Percentiles rank a stretch among this genome's conserved stretches.
Conservation (phyloP, 2,329 filamentous ascomycete species). For the Zalaria sp. region DNA sequence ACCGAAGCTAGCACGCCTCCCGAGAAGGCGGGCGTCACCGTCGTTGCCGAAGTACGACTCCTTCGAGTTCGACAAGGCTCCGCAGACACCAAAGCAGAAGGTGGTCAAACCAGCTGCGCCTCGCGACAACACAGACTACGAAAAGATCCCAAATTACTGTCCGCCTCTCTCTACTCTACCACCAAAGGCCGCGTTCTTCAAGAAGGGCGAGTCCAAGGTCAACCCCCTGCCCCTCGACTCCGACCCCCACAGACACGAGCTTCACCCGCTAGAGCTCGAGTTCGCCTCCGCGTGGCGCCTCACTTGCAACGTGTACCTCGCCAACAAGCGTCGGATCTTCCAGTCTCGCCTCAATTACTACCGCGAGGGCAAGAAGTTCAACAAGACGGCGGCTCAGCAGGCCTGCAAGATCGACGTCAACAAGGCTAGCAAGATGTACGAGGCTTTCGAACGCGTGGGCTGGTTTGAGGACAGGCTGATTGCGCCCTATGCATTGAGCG, state of each 20-base stretch:
- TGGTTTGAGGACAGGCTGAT: constrained; percentile 48
- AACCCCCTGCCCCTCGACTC: constrained; percentile 59
- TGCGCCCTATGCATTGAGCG: constrained; percentile 4
- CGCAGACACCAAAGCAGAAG: background rate
- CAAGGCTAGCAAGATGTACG: constrained; percentile 88
- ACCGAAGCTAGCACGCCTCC: background rate
- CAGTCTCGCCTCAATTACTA: constrained; percentile 55
- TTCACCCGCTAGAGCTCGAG: constrained; percentile 65
- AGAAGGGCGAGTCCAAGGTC: constrained; percentile 26
- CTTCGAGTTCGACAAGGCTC: background rate
- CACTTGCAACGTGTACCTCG: constrained; percentile 77
- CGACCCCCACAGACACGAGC: constrained; percentile 54
- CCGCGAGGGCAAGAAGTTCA: constrained; percentile 64
- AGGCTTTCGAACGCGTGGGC: constrained; percentile 72
- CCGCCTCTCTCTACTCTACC: constrained; percentile 53
- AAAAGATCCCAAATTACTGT: constrained; percentile 43
- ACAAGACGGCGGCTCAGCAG: constrained; percentile 90
- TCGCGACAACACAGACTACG: background rate
- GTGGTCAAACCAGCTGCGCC: background rate
- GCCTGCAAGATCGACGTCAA: constrained; percentile 98
- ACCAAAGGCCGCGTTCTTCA: background rate
- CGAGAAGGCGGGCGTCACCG: background rate
- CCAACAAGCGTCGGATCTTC: constrained; percentile 88
- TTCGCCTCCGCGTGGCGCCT: constrained; percentile 70
- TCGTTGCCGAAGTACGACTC: background rate